These are phyloP conservation scores for Lactarius sp. DNA, from an alignment of 768 basidiomycete species.

Conservation along the genomic window DNA sequence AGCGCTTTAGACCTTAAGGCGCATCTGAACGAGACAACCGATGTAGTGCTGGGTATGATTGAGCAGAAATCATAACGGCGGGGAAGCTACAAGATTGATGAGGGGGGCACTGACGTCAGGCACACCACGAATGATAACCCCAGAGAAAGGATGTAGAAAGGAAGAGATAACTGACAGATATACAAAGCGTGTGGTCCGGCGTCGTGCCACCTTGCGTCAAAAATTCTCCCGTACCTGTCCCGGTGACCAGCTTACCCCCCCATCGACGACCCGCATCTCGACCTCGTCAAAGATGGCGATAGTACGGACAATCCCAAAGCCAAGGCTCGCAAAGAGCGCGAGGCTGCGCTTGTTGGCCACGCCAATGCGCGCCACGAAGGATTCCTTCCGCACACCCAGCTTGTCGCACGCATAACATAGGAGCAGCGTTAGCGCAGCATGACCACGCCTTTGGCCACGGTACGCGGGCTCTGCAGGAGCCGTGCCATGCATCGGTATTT, in stretches of 20 bases:
- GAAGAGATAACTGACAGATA: neutral
- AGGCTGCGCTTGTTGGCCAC: slow-evolving; percentile 67
- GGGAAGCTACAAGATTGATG: no score
- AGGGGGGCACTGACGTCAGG: no score
- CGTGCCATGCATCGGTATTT: neutral
- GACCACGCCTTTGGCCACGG: slow-evolving; percentile 63
- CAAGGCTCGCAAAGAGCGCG: slow-evolving; percentile 66
- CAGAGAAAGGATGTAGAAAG: no score
- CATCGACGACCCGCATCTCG: slow-evolving; percentile 54
- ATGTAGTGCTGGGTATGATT: no score
- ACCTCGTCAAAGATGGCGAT: slow-evolving; percentile 78
- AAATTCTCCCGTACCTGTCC: slow-evolving; percentile 12
- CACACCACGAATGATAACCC: no score
- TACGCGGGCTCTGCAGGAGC: slow-evolving; percentile 52
- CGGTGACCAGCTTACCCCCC: neutral
- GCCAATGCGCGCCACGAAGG: slow-evolving; percentile 67
- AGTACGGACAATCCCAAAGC: slow-evolving; percentile 62
- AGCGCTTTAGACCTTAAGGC: no score
- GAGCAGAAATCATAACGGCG: no score
- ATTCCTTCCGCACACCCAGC: slow-evolving; percentile 39
- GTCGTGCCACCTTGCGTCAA: neutral
- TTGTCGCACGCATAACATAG: slow-evolving; percentile 56
- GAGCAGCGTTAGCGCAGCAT: slow-evolving; percentile 58
- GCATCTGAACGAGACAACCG: no score
- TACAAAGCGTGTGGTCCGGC: neutral